phyloP scores from a whole-genome alignment of 257 asterid genomes.

The Haberlea rhodopensis region DNA sequence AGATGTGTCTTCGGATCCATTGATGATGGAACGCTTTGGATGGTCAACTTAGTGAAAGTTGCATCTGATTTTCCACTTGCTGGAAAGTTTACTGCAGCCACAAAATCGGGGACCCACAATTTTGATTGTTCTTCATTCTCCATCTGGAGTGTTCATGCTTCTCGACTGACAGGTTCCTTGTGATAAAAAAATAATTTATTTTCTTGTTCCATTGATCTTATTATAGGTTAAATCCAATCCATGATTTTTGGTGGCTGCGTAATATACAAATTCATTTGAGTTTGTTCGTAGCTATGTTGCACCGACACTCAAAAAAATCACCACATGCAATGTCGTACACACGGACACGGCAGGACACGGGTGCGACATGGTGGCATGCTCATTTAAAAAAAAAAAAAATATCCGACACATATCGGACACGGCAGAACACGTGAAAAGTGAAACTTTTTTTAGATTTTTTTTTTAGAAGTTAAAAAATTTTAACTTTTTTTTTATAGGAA shows the following conservation, averaged over 20 bases:
- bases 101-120: conserved; percentile 55
- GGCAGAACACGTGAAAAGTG: too few species aligned
- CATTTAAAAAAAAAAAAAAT: too few species aligned
- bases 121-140: conserved; percentile 61
- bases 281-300: not conserved
- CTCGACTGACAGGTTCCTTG: conserved; percentile 60
- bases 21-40: conserved; percentile 83
- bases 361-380: too few species aligned
- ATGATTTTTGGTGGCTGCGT: not conserved
- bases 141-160: conserved; percentile 76
- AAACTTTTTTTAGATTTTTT: too few species aligned
- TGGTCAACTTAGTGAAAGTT: conserved; percentile 57
- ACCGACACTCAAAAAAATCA: too few species aligned
- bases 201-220: not conserved
- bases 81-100: conserved; percentile 47
- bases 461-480: too few species aligned
- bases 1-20: conserved; percentile 65
- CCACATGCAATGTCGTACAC: too few species aligned
- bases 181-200: conserved; percentile 9
- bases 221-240: not conserved
- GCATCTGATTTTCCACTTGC: conserved; percentile 58
- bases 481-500: too few species aligned
- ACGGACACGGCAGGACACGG: too few species aligned
- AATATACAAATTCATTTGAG: not conserved
- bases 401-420: too few species aligned